phyloP scores from a whole-genome alignment of 352 stramenopile genomes.

The Phytophthora citrophthora region DNA sequence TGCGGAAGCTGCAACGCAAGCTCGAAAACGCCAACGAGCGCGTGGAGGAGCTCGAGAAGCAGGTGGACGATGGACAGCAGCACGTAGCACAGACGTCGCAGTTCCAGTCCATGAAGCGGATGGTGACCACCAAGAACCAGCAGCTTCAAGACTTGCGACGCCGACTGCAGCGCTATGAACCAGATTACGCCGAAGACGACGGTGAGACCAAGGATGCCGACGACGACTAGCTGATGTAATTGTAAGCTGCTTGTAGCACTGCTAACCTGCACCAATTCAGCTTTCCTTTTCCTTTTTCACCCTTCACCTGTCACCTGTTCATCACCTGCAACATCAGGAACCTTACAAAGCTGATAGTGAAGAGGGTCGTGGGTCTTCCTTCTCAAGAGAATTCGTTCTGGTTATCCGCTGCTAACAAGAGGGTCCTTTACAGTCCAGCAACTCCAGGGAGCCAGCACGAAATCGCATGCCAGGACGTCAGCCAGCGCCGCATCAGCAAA shows the following conservation, averaged over 20 bases:
- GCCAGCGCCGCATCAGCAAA: neutral
- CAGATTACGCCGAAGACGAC: constrained; percentile 56
- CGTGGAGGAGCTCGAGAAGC: constrained; percentile 61
- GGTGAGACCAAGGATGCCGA: constrained; percentile 60
- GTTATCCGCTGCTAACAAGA: constrained; percentile 40
- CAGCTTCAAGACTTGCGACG: constrained; percentile 70
- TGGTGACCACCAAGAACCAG: constrained; percentile 86
- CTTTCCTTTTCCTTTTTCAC: too few species aligned
- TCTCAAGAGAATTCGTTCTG: constrained; percentile 46
- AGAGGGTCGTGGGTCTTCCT: constrained; percentile 22
- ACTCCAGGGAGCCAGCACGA: constrained; percentile 26
- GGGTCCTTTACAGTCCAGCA: constrained; percentile 25
- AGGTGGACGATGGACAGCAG: constrained; percentile 65
- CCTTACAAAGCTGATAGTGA: neutral
- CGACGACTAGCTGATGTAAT: constrained; percentile 34
- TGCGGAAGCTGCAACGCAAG: constrained; percentile 63
- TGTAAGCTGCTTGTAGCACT: neutral
- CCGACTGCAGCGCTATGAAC: constrained; percentile 81
- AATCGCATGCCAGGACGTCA: constrained; percentile 22
- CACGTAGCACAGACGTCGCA: constrained; percentile 82
- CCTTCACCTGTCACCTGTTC: too few species aligned
- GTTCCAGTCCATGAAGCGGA: constrained; percentile 86
- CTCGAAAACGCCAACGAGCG: constrained; percentile 57
- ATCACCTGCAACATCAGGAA: too few species aligned
- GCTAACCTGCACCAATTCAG: neutral